Evolutionary conservation across 768 basidiomycete species (phyloP), one percentile per base, ranked within the genome.

Genomic region (Podaxis sp.): DNA sequence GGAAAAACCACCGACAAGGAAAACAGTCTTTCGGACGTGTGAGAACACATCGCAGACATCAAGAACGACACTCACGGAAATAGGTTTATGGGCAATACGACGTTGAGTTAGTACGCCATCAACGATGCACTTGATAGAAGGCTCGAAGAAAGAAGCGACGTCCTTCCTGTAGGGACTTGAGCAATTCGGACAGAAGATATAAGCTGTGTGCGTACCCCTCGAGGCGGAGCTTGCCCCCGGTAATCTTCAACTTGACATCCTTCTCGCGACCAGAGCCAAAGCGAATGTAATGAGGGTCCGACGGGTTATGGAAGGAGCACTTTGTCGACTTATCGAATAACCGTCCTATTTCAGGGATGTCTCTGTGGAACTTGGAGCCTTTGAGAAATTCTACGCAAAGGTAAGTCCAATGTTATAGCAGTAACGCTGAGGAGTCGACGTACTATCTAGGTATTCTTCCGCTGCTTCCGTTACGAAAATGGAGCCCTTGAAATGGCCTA

Each of bases 1-100:
- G 13, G 83, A 80, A 68, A 86, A 87, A 0, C 85, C 85, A 24
- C 86, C 86, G 2, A 87, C 84, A 1, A 87, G 77, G 36, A 82
- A 75, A 26, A 81, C 75, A 28, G 20, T 51, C 58, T 59, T 56
- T 40, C 4, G 36, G 11, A 10, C 10, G 22, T 11, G 22, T 38
- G 7, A 59, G 12, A 2, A n/a, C 44, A 40, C 4, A n/a, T n/a
- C 12, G 4, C 13, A 40, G 13, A 4, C 1, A 37, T 22, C 38
- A 49, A 30, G 36, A 30, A 20, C 4, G 40, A 50, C 17, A 28
- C 71, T 40, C 33, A 75, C 76, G 6, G 71, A 68, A 20, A 77
- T 67, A 8, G 67, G 62, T 12, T 66, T 65, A 2, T 65, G 60
- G 1, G 72, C 62, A n/a, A n/a, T 24, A 37, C 20, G 36, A 28